Conservation (phyloP, 139 green algal species). For the Chlorella sp. region DNA sequence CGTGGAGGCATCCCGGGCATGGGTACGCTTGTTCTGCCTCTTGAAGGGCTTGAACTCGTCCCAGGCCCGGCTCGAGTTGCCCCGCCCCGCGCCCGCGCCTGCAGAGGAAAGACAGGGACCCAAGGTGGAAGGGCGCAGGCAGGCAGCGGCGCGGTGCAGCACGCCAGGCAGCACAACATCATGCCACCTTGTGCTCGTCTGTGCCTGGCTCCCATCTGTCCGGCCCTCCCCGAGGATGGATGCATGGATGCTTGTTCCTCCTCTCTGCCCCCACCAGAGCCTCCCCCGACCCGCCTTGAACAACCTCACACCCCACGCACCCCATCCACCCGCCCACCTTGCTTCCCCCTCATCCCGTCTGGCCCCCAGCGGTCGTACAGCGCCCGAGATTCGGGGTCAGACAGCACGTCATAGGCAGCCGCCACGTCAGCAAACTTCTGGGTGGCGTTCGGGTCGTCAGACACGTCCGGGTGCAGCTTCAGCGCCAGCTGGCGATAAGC, state of each 20-base stretch:
- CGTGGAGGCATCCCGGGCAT: slow-evolving; percentile 43
- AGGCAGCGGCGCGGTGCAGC: not conserved
- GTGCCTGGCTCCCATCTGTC: not conserved
- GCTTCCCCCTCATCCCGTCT: slow-evolving; percentile 48
- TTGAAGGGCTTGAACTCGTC: slow-evolving; percentile 72
- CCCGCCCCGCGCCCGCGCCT: slow-evolving; percentile 42
- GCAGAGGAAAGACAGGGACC: not conserved
- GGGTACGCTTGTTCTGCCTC: slow-evolving; percentile 54
- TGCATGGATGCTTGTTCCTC: too few relatives aligned
- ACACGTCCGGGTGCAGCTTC: slow-evolving; percentile 86
- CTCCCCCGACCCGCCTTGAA: not conserved
- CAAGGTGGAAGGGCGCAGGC: not conserved
- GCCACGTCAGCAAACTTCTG: slow-evolving; percentile 52
- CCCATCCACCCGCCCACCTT: not conserved
- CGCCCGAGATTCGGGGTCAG: slow-evolving; percentile 34
- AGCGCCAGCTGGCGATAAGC: slow-evolving; percentile 86
- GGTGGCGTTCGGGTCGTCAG: slow-evolving; percentile 36
- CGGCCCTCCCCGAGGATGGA: not conserved
- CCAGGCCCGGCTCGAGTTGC: slow-evolving; percentile 58
- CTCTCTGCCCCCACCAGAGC: too few relatives aligned
- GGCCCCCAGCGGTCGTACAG: slow-evolving; percentile 59
- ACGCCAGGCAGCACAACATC: not conserved
- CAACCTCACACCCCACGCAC: not conserved
- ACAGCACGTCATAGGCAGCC: slow-evolving; percentile 59
- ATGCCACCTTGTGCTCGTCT: not conserved